Conservation (phyloP, 768 basidiomycete species). For the Coprinellus micaceus region DNA sequence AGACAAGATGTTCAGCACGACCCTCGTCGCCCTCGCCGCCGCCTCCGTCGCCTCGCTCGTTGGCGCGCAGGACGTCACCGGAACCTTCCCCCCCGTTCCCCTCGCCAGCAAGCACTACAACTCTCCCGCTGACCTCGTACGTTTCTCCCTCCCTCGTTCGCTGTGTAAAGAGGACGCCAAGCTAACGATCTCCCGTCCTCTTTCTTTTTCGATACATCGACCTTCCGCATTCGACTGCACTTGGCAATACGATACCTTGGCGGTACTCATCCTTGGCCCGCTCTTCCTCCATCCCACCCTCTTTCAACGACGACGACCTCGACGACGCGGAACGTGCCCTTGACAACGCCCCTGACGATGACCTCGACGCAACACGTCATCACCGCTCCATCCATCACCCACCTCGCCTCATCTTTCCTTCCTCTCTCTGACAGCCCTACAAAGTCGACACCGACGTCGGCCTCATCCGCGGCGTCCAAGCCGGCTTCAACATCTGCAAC, state of each 20-base stretch:
- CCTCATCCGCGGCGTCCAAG: conserved; percentile 43
- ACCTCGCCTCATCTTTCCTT: conserved; percentile 9
- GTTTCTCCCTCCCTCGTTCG: conserved; percentile 12
- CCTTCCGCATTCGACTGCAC: no score
- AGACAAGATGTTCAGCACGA: no score
- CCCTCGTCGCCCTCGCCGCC: no score
- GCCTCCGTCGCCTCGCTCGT: not conserved
- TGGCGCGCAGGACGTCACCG: not conserved
- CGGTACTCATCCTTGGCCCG: no score
- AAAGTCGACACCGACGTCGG: conserved; percentile 34
- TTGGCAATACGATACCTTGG: no score
- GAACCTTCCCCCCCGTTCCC: conserved; percentile 42
- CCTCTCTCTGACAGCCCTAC: conserved; percentile 25
- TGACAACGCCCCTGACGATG: no score
- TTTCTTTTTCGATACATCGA: no score
- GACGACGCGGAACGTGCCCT: no score
- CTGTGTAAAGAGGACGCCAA: no score
- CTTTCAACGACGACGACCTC: no score
- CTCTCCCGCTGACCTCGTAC: conserved; percentile 42
- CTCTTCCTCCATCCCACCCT: not conserved
- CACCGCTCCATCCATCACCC: not conserved
- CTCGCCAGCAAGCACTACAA: conserved; percentile 43
- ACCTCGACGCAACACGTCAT: no score
- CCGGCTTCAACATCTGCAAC: conserved; percentile 68
- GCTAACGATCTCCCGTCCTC: not conserved